Base-by-base conservation (phyloP, 768 basidiomycete species). In the Kwoniella dendrophila region DNA sequence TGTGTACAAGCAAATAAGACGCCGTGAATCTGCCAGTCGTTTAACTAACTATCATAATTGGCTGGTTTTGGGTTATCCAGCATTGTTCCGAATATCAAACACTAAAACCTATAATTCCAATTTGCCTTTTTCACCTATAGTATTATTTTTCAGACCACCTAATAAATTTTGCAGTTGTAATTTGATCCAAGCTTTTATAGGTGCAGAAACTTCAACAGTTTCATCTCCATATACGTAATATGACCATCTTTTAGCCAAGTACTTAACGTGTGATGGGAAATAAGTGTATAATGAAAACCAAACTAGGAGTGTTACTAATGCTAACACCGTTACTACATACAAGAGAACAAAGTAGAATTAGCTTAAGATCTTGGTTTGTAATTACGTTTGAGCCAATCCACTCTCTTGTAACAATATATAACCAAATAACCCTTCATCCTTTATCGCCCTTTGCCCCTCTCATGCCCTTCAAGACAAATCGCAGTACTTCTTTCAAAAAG, bases 141-240 rank as follows among this genome's bases (percentile, higher is more conserved):
- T 47, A 38, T 34, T 41, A 33, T 51, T 45, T 49, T 59, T 66
- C 30, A 62, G 52, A 1, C 57, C 58, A 3, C 36, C 63, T 51
- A 47, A 40, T 1, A 29, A 45, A 18, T 20, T 54, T 11, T 59
- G 44, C 3, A 65, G 16, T 54, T 59, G 45, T 14, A 47, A 44
- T n/a, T 33, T 38, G 18, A 68, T 34, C 64, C 66, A 66, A 11
- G 66, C 57, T 45, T 67, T 26, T 29, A 68, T 48, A 3, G 62
- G 41, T 1, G 20, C 43, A 2, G 53, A 36, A 20, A 71, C 44
- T 22, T 72, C 67, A 26, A 64, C 68, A 34, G 55, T 71, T 60
- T 84, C 84, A 51, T 83, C 79, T 2, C 87, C 88, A 74, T 83
- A 83, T 11, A 88, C 76, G 77, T 89, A 89, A 80, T 87, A 89